phyloP scores from a whole-genome alignment of 148 eudicot genomes.

The Silene latifolia region DNA sequence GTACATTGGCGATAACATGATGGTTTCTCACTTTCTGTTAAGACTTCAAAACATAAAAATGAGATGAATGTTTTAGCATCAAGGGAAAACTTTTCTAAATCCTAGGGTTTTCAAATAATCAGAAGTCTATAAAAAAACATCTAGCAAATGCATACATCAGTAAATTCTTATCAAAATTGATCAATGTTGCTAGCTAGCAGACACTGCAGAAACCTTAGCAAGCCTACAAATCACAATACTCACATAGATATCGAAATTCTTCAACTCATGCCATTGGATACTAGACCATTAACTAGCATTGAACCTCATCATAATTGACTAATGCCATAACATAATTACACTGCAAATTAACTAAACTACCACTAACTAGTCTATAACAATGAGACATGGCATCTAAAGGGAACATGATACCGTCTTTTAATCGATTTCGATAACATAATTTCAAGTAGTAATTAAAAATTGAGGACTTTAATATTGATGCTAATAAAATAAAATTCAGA shows the following conservation, averaged over 20 bases:
- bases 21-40: too few relatives aligned
- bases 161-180: neutral
- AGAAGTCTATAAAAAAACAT: too few relatives aligned
- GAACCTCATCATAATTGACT: neutral
- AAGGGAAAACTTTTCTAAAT: neutral
- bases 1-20: neutral
- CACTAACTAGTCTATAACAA: too few relatives aligned
- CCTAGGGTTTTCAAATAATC: neutral
- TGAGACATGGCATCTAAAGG: too few relatives aligned
- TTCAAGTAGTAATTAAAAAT: neutral
- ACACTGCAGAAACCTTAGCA: neutral
- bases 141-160: neutral
- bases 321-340: neutral
- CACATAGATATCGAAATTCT: neutral
- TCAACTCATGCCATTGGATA: neutral
- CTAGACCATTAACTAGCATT: neutral
- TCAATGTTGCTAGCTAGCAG: neutral
- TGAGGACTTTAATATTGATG: neutral
- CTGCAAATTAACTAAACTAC: neutral
- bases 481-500: neutral
- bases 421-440: too few relatives aligned
- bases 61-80: too few relatives aligned
- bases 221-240: neutral
- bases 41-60: too few relatives aligned
- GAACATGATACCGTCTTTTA: too few relatives aligned